Conservation (phyloP, 768 basidiomycete species). For the Baorangia bicolor region DNA sequence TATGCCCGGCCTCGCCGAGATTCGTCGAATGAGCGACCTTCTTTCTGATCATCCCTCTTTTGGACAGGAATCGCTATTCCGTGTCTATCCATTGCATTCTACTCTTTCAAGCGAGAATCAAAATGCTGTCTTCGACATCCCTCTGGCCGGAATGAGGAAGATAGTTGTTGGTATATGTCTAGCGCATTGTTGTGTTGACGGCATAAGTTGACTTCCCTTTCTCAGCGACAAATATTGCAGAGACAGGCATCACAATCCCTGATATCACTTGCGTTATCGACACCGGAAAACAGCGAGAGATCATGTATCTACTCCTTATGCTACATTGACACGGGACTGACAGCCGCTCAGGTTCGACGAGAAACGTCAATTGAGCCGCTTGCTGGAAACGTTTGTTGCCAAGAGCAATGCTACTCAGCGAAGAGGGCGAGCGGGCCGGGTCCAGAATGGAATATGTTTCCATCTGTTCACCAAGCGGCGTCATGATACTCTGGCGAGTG, state of each 20-base stretch:
- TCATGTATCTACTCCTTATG: constrained; percentile 52
- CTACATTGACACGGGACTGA: constrained; percentile 6
- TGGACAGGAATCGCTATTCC: constrained; percentile 60
- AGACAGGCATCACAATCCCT: constrained; percentile 98
- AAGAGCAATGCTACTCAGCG: constrained; percentile 89
- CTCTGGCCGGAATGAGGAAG: constrained; percentile 77
- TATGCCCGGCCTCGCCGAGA: constrained; percentile 93
- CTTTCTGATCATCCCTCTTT: constrained; percentile 75
- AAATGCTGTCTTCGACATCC: constrained; percentile 85
- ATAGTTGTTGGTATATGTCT: constrained; percentile 82
- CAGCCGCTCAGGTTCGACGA: constrained; percentile 75
- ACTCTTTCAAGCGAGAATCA: constrained; percentile 91
- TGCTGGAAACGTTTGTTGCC: constrained; percentile 90
- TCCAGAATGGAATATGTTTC: constrained; percentile 86
- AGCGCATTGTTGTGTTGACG: not conserved
- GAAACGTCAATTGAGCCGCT: constrained; percentile 90
- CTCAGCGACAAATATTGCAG: constrained; percentile 87
- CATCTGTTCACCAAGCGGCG: constrained; percentile 91
- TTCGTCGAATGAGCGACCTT: constrained; percentile 82
- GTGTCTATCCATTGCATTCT: constrained; percentile 86
- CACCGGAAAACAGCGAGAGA: constrained; percentile 90
- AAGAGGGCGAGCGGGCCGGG: constrained; percentile 89
- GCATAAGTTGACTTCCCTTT: not conserved
- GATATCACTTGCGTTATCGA: constrained; percentile 98
- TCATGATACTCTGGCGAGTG: constrained; percentile 71